Evolutionary conservation across 2,329 filamentous ascomycete genomes (phyloP), one percentile per base, ranked within the genome.

Genomic region (Ascosphaera aggregata): DNA sequence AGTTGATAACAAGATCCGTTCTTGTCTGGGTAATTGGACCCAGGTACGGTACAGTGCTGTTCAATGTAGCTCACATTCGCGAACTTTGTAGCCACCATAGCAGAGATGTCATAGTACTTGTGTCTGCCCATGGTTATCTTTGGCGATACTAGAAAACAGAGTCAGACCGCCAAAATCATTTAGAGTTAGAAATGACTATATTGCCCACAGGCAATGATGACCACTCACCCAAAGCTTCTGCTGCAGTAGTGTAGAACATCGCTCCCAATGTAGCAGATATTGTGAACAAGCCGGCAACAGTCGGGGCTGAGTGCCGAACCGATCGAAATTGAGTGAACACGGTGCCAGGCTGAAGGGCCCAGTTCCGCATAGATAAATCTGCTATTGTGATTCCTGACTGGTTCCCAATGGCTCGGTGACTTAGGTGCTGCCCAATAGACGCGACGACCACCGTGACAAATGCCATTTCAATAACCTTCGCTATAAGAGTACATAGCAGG

Each of bases 361-460:
- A 86, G 34, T 67, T 67, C 36, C 79, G 66, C 76, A 86, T 82
- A 13, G 68, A 75, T 60, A 85, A 70, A 49, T 86, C 79, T 0
- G 80, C 74, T 13, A 86, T 64, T 0, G 72, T 80, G 42, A 85
- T 67, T 2, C 80, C 80, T 2, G 61, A 58, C 0, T 71, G 67
- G 7, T 64, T 60, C 40, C 64, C 67, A 40, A 80, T 67, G 0
- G 79, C 75, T 40, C 76, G 61, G 16, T 76, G 65, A n/a, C 71
- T 81, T 13, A 86, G 56, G 0, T 78, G 67, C 51, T 89, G 80
- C 0, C 80, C 80, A 0, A 85, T 52, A 40, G 79, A 79, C 0
- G 75, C 68, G 1, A 85, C 75, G 43, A 81, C 79, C 0, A 80
- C 73, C 0, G 79, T 81, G 2, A 81, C 77, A 48, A 84, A 86